These are phyloP conservation scores for Ophiocordyceps camponoti-floridani DNA, from an alignment of 2,329 filamentous ascomycete species.

Conservation along the genomic window DNA sequence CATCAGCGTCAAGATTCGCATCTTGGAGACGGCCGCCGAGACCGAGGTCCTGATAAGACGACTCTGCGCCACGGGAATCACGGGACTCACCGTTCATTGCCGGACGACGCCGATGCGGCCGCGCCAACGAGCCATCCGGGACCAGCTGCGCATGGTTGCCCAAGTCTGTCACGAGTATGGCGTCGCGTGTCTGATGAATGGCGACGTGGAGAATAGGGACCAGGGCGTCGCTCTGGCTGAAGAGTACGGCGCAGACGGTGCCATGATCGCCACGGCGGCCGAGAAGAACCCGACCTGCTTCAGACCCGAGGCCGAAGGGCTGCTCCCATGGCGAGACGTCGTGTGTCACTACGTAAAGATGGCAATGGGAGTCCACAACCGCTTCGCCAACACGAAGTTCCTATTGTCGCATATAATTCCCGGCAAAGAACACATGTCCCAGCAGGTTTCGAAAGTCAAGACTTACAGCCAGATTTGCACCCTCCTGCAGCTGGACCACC, in stretches of 20 bases:
- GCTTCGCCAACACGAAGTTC: constrained; percentile 86
- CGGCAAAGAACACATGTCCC: constrained; percentile 51
- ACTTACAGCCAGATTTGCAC: constrained; percentile 55
- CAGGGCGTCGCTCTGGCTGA: constrained; percentile 52
- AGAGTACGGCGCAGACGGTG: constrained; percentile 77
- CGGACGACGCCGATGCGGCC: constrained; percentile 93
- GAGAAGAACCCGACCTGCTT: constrained; percentile 89
- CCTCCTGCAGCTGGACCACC: constrained; percentile 42
- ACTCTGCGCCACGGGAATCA: constrained; percentile 78
- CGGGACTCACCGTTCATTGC: constrained; percentile 82
- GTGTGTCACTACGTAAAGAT: constrained; percentile 57
- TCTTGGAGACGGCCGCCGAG: constrained; percentile 58
- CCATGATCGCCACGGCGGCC: constrained; percentile 90
- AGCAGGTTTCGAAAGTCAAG: constrained; percentile 43
- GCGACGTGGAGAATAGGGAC: constrained; percentile 64
- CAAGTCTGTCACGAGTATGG: constrained; percentile 66
- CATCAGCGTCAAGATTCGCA: constrained; percentile 90
- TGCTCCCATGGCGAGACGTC: constrained; percentile 59
- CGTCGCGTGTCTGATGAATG: constrained; percentile 90
- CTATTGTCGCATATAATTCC: constrained; percentile 72
- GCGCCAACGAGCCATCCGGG: constrained; percentile 69
- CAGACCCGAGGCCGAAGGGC: constrained; percentile 44
- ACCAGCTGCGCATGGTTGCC: constrained; percentile 70
- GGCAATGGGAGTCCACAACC: constrained; percentile 64
- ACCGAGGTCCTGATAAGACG: constrained; percentile 63